Evolutionary conservation across 192 early-diverging fungal genomes (phyloP).

Genomic region (Jimgerdemannia flammicorona): DNA sequence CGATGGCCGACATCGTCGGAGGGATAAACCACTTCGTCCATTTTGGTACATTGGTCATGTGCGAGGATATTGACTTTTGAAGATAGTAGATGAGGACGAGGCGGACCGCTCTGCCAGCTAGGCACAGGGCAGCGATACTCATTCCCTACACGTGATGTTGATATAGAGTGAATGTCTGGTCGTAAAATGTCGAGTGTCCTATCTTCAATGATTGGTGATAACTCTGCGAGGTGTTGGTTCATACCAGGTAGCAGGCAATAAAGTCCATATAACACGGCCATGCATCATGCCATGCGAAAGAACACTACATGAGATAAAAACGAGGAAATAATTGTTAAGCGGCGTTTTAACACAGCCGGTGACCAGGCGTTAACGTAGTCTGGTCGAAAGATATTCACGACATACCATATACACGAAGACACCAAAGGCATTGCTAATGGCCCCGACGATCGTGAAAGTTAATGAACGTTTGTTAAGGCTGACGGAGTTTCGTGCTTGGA

Average conservation of each 20-base stretch:
- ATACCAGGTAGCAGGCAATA: neutral
- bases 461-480: neutral
- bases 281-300: neutral
- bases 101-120: neutral
- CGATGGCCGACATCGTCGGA: neutral
- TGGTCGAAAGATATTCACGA: neutral
- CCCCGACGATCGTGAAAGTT: neutral
- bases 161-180: neutral
- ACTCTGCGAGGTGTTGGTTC: neutral
- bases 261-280: neutral
- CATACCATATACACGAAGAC: neutral
- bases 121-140: neutral
- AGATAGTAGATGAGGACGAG: neutral
- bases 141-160: neutral
- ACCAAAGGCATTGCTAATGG: neutral
- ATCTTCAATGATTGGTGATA: neutral
- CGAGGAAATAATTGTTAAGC: neutral
- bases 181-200: too few relatives aligned
- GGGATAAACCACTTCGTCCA: neutral
- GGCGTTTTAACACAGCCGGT: neutral
- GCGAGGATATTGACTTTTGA: neutral
- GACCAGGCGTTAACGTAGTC: neutral
- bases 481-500: neutral
- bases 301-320: neutral
- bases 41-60: neutral